Conservation (phyloP, 2,329 filamentous ascomycete genomes). For the Phyllosticta citriasiana region DNA sequence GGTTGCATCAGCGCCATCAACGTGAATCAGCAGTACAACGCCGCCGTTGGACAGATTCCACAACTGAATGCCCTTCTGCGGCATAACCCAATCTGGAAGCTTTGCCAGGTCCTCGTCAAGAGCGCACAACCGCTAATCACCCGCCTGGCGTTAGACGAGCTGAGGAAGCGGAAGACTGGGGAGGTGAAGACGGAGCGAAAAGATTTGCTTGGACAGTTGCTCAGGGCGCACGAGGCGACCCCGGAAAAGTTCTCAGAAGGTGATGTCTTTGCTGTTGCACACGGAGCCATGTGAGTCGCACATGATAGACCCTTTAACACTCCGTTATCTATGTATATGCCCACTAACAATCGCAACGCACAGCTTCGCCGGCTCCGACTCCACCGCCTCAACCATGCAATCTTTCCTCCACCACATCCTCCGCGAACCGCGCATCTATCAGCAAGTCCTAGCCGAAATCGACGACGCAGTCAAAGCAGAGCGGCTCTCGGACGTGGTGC, state of each 20-base stretch:
- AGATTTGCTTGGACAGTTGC: conserved; percentile 2
- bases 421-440: conserved; percentile 24
- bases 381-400: conserved; percentile 24
- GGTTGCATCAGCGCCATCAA: conserved; percentile 11
- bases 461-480: conserved; percentile 1
- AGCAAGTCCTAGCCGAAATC: conserved; percentile 21
- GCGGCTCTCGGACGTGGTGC: conserved; percentile 15
- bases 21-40: conserved; percentile 23
- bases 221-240: neutral
- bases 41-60: conserved; percentile 7
- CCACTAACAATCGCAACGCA: neutral
- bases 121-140: conserved; percentile 5
- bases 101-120: neutral
- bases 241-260: conserved; percentile 1
- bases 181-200: neutral
- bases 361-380: conserved; percentile 28
- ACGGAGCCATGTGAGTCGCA: neutral
- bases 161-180: neutral
- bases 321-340: neutral
- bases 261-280: conserved; percentile 5
- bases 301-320: too few species aligned
- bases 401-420: conserved; percentile 25
- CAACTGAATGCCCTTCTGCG: conserved; percentile 1
- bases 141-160: neutral
- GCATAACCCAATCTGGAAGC: conserved; percentile 3